These are phyloP conservation scores for Fusarium pseudoanthophilum DNA, from an alignment of 2,329 filamentous ascomycete genomes.

Conservation along the genomic window DNA sequence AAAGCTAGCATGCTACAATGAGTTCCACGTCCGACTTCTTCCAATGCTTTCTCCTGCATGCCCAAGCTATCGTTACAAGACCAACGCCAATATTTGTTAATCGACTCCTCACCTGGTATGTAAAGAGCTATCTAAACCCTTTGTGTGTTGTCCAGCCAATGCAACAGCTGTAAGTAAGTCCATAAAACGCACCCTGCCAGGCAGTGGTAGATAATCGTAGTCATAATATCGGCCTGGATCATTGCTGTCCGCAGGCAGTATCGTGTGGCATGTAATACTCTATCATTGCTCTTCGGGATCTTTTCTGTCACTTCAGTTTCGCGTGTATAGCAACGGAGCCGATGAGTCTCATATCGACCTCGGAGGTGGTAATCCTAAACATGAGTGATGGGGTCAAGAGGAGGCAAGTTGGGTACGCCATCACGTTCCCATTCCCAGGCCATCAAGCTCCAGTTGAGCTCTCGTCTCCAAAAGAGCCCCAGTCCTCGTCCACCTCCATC, in stretches of 20 bases:
- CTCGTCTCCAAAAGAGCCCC: constrained; percentile 76
- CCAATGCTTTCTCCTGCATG: constrained; percentile 36
- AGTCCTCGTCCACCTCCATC: constrained; percentile 69
- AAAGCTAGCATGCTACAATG: constrained; percentile 20
- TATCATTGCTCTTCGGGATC: constrained; percentile 26
- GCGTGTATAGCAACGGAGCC: constrained; percentile 26
- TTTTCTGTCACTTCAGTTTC: constrained; percentile 22
- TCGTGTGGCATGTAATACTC: constrained; percentile 28
- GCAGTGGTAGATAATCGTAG: constrained; percentile 13
- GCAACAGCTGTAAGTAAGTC: constrained; percentile 35
- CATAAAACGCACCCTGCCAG: constrained; percentile 33
- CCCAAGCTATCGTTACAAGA: constrained; percentile 41
- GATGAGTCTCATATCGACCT: constrained; percentile 51
- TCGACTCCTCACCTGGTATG: constrained; percentile 44
- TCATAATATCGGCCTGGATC: constrained; percentile 14
- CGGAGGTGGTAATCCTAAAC: constrained; percentile 59
- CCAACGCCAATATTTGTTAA: constrained; percentile 28
- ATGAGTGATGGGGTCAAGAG: constrained; percentile 62
- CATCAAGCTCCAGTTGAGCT: constrained; percentile 87
- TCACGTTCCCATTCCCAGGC: constrained; percentile 79
- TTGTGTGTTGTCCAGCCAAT: constrained; percentile 52
- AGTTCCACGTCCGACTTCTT: constrained; percentile 17
- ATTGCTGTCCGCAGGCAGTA: constrained; percentile 14
- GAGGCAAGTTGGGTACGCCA: constrained; percentile 51
- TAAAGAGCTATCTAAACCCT: constrained; percentile 64